Evolutionary conservation across 202 grass and related monocot genomes (phyloP), one percentile per base, ranked within the genome.

Genomic region (Setaria viridis): DNA sequence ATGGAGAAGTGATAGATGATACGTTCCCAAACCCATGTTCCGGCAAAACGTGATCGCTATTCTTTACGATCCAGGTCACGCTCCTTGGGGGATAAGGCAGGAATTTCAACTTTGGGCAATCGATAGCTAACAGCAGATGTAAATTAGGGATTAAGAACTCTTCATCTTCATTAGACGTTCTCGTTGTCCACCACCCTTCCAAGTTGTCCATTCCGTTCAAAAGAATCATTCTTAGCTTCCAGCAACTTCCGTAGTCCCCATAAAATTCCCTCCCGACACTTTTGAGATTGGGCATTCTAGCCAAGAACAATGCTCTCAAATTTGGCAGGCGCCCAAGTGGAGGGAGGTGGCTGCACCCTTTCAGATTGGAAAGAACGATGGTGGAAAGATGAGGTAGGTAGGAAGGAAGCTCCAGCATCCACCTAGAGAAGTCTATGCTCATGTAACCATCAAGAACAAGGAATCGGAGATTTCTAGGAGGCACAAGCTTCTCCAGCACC

Each of bases 141-240:
- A 58, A n/a, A 76, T 76, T 57, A 14, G 51, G 73, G 73, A 76
- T 76, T 57, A 76, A 57, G 19, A 58, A 76, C 16, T 42, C 53
- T 0, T 9, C 49, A 3, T 76, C 72, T 76, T 76, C 73, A 14
- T 7, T n/a, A 58, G 73, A 76, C 3, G 73, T 41, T 21, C 72
- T 76, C 2, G 34, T 76, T 21, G 51, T 41, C 51, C 32, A 76
- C 50, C 50, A 76, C 34, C 58, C 51, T 58, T 58, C 73, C 73
- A 76, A n/a, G 19, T 25, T 76, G 10, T 15, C 51, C 51, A 76
- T 76, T 76, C 14, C 11, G 0, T 0, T 0, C 7, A 74, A 11
- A 0, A 2, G 0, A 21, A 76, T 42, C 11, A 41, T 25, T 4
- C 73, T 58, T 41, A 76, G 73, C 53, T 76, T 76, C 2, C 14